Base-by-base conservation (phyloP, 306 rosid genomes). In the Lathyrus sativus region DNA sequence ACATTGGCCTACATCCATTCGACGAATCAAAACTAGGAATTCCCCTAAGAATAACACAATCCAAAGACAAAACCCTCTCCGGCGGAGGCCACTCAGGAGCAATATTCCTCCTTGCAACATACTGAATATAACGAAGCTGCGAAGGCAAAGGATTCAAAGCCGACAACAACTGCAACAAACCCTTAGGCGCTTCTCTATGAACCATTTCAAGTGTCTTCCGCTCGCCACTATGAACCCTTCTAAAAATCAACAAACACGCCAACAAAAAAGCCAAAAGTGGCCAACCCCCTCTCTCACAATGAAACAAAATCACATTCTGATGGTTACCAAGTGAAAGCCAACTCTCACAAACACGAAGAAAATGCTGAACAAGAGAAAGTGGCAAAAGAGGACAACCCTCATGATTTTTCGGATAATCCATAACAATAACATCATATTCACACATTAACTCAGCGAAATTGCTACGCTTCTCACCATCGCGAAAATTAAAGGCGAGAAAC, bases 281-380 rank as follows among this genome's bases (percentile, higher is more conserved):
- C 98, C 98, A 92, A 50, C 96, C 98, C 22, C 98, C 98, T 66
- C 98, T 86, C 76, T 92, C 98, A 50, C 98, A 90, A 60, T 92
- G 98, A 41, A 92, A 83, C 73, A 93, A 85, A 57, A 93, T 81
- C 60, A 93, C 71, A 68, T 82, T 84, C 56, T 88, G 93, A 19
- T 90, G 90, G 39, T 81, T 84, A 39, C 89, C 85, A 19, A 78
- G 80, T 13, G 80, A 74, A 60, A 93, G 88, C 96, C 98, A 93
- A 65, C 85, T 85, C 71, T 90, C 98, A 51, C 91, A 93, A 50
- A 85, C 87, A 18, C 96, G 87, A 63, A 93, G 98, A 72, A 92
- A 90, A 76, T 93, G 98, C 61, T 93, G 98, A 74, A 90, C 76
- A 49, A 90, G 81, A 31, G 96, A 88, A 45, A 93, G 75, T 0